Conservation (phyloP, 768 basidiomycete genomes). For the Favolaschia claudopus region DNA sequence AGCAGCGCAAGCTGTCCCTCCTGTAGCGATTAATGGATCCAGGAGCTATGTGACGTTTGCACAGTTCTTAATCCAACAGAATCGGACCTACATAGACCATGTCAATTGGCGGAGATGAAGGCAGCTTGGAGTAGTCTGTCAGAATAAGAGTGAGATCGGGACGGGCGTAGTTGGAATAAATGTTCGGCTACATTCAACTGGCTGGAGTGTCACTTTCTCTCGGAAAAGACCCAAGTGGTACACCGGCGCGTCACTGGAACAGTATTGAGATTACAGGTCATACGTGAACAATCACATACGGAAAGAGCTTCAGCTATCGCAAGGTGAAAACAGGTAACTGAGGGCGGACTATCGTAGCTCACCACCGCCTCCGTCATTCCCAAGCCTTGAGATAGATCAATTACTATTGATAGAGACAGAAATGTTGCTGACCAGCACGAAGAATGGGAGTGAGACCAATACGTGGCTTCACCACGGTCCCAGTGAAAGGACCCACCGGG, state of each 20-base stretch:
- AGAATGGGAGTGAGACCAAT: slow-evolving; percentile 92
- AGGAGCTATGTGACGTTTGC: slow-evolving; percentile 60
- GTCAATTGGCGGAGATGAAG: slow-evolving; percentile 77
- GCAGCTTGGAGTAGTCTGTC: slow-evolving; percentile 92
- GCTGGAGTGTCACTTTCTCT: slow-evolving; percentile 86
- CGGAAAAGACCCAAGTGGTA: slow-evolving; percentile 92
- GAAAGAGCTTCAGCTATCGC: slow-evolving; percentile 74
- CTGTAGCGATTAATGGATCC: slow-evolving; percentile 94
- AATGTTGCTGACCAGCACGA: slow-evolving; percentile 89
- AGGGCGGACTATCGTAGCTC: slow-evolving; percentile 19
- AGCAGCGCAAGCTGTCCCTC: slow-evolving; percentile 90
- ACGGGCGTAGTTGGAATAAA: neutral
- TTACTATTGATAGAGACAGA: too few species aligned
- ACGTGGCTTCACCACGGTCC: slow-evolving; percentile 74
- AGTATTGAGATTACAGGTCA: neutral
- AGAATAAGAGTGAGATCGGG: neutral
- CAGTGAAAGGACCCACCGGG: slow-evolving; percentile 82
- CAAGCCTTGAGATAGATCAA: too few species aligned
- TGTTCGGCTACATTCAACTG: slow-evolving; percentile 80
- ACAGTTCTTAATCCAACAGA: too few species aligned
- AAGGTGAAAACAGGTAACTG: slow-evolving; percentile 8
- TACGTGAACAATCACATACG: slow-evolving; percentile 54
- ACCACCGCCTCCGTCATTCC: slow-evolving; percentile 91
- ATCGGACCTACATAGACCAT: slow-evolving; percentile 58
- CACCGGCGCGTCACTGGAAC: slow-evolving; percentile 75